A percentile compares a stretch with the other conserved stretches of the same genome.
Evolutionary conservation across 208 protist species (phyloP).

Genomic region (Acanthamoeba divionensis): DNA sequence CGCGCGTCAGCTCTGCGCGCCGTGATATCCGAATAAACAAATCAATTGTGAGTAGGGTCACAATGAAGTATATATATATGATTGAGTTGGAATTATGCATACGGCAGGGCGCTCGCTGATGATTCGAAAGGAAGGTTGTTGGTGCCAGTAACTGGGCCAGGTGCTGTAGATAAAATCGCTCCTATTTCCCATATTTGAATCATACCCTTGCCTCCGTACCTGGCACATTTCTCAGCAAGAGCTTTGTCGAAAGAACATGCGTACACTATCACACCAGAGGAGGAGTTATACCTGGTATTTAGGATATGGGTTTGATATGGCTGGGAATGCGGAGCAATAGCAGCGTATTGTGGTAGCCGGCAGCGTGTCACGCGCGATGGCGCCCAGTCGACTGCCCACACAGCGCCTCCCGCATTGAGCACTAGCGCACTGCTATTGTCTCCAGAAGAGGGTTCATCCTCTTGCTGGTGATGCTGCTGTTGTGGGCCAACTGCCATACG

Average conservation of each 20-base stretch:
- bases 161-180: not conserved
- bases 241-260: not conserved
- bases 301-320: not conserved
- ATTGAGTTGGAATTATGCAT: too few relatives aligned
- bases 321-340: not conserved
- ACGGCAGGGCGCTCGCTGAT: not conserved
- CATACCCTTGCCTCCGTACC: not conserved
- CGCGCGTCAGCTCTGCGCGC: too few relatives aligned
- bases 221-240: not conserved
- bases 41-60: too few relatives aligned
- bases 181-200: slow-evolving; percentile 23
- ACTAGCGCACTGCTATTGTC: not conserved
- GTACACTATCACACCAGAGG: not conserved
- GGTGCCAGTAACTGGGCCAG: not conserved
- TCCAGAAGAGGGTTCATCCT: not conserved
- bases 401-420: not conserved
- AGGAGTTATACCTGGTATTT: not conserved
- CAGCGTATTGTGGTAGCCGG: not conserved
- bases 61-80: too few relatives aligned
- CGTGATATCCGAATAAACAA: too few relatives aligned
- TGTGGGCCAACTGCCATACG: not conserved
- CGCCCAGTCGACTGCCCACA: slow-evolving; percentile 2
- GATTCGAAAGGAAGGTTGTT: too few relatives aligned
- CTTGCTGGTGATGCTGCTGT: not conserved
- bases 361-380: not conserved